These are phyloP conservation scores for Globisporangium polare DNA, from an alignment of 352 stramenopile species.

Conservation along the genomic window DNA sequence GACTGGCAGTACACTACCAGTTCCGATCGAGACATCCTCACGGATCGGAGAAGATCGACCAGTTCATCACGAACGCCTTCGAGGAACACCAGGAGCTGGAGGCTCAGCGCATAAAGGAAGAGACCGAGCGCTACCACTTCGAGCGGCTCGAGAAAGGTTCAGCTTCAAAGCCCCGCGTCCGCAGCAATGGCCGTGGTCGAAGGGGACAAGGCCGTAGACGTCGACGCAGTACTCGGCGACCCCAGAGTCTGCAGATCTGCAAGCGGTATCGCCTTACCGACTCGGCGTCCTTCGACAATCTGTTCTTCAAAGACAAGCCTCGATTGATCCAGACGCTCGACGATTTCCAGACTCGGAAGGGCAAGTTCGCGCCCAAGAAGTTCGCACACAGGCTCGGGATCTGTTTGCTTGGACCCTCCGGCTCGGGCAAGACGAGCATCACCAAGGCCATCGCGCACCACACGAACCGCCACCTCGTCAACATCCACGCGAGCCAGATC, in stretches of 20 bases:
- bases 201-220: not conserved
- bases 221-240: not conserved
- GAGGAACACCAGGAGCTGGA: slow-evolving; percentile 16
- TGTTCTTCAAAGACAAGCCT: slow-evolving; percentile 70
- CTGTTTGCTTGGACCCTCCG: slow-evolving; percentile 66
- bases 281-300: slow-evolving; percentile 58
- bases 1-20: slow-evolving; percentile 4
- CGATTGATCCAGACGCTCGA: slow-evolving; percentile 39
- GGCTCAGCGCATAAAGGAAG: slow-evolving; percentile 9
- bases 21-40: slow-evolving; percentile 12
- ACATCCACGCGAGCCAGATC: slow-evolving; percentile 29
- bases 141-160: not conserved
- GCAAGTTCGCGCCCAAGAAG: slow-evolving; percentile 59
- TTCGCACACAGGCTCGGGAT: slow-evolving; percentile 71
- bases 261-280: slow-evolving; percentile 59
- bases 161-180: not conserved
- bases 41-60: slow-evolving; percentile 19
- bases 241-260: slow-evolving; percentile 9
- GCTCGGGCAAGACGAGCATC: slow-evolving; percentile 69
- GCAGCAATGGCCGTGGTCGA: not conserved
- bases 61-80: slow-evolving; percentile 19
- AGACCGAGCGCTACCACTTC: slow-evolving; percentile 14
- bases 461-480: slow-evolving; percentile 44
- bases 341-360: slow-evolving; percentile 38
- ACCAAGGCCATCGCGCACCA: slow-evolving; percentile 61